Base-by-base conservation (phyloP, 2,329 filamentous ascomycete genomes). In the Cytospora piceicola region DNA sequence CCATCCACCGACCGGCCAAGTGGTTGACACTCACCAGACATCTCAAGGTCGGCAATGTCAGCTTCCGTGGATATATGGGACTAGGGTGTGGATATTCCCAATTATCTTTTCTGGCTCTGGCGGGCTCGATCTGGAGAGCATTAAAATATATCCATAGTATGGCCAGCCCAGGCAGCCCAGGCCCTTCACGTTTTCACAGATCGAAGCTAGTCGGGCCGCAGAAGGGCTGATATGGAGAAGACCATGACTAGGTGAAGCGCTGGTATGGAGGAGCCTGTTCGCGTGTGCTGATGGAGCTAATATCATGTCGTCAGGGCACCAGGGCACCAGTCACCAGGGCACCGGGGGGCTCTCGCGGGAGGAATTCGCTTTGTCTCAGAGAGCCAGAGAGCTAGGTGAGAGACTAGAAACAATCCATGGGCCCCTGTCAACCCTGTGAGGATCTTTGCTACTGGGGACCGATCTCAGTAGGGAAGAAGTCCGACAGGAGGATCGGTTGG, bases 301-400 rank as follows among this genome's bases (percentile, higher is more conserved):
- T 27, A 69, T 52, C 30, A 67, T 54, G 36, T 64, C 65, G 46
- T 63, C 69, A 17, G 68, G 59, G 20, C 36, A 29, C 12, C 27
- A 27, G 22, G 30, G 30, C 30, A n/a, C n/a, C n/a, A 4, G 32
- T 63, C 63, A 36, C 61, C 69, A 14, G 66, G 59, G 17, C 32
- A 32, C 11, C 27, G 22, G 22, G 30, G 30, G 4, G 32, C 11
- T 17, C 15, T 15, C 36, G 4, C 12, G 36, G 36, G 12, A 39
- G 36, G 36, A 39, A 15, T 3, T 46, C 3, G 20, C 11, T 46
- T 15, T 46, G 42, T 46, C n/a, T 22, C n/a, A 46, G 7, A 20
- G 22, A 46, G 20, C 42, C 22, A 46, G 42, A 46, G n/a, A n/a
- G n/a, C n/a, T n/a, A n/a, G n/a, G n/a, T n/a, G n/a, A 2, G 42